Conservation (phyloP, 2,329 filamentous ascomycete genomes). For the Rhynchosporium graminicola region DNA sequence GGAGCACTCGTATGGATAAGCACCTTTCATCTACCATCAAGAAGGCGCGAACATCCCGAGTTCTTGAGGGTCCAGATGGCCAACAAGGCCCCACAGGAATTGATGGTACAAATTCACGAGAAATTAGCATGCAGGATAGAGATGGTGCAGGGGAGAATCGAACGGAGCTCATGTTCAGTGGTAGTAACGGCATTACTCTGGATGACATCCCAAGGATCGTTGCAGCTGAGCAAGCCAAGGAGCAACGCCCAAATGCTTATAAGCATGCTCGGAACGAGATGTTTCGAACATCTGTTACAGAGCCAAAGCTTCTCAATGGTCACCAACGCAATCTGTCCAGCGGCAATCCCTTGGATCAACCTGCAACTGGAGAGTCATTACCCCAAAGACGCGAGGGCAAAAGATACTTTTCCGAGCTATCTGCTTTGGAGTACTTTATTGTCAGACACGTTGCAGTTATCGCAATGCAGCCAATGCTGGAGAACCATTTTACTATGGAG, state of each 20-base stretch:
- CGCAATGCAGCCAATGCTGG: constrained; percentile 89
- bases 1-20: constrained; percentile 92
- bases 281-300: constrained; percentile 56
- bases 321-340: constrained; percentile 68
- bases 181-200: constrained; percentile 87
- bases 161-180: constrained; percentile 82
- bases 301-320: constrained; percentile 67
- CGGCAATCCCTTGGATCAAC: constrained; percentile 52
- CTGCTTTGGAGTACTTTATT: constrained; percentile 95
- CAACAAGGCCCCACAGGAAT: constrained; percentile 72
- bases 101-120: constrained; percentile 54
- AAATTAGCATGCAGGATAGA: constrained; percentile 70
- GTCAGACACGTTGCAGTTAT: constrained; percentile 92
- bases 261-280: constrained; percentile 71
- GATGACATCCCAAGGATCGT: constrained; percentile 97
- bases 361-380: constrained; percentile 50
- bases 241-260: constrained; percentile 80
- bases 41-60: constrained; percentile 84
- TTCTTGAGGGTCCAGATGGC: constrained; percentile 85
- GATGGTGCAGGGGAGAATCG: constrained; percentile 68
- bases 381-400: constrained; percentile 54
- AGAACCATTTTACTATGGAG: constrained; percentile 88
- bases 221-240: constrained; percentile 89
- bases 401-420: constrained; percentile 94
- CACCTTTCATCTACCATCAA: constrained; percentile 91